phyloP scores from a whole-genome alignment of 805 yeast genomes.

The Cyberlindnera mycetangii region DNA sequence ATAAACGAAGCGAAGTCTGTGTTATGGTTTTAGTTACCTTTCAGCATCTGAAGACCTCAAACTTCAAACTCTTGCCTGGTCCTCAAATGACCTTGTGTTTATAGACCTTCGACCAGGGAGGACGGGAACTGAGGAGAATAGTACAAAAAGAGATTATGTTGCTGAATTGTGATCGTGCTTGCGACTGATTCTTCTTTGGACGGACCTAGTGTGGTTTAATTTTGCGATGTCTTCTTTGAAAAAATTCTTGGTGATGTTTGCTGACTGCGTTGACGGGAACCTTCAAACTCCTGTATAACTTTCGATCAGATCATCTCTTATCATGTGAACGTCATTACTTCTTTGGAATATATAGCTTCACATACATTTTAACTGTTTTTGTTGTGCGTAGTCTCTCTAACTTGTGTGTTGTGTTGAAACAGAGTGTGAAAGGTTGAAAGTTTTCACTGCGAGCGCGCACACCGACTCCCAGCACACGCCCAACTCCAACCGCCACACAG shows the following conservation, averaged over 20 bases:
- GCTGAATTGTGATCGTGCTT: background rate
- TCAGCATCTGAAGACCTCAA: background rate
- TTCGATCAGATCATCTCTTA: background rate
- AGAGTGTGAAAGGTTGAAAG: conserved; percentile 20
- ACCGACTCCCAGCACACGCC: conserved; percentile 1
- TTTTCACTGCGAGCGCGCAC: conserved; percentile 13
- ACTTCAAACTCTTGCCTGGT: background rate
- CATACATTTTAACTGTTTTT: conserved; percentile 29
- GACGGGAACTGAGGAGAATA: background rate
- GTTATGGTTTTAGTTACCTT: background rate
- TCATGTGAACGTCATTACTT: background rate
- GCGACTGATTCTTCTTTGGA: too few relatives aligned
- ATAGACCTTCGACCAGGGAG: background rate
- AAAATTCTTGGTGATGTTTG: background rate
- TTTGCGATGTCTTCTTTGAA: too few relatives aligned
- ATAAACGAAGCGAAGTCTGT: too few relatives aligned
- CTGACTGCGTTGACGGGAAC: too few relatives aligned
- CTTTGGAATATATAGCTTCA: conserved; percentile 4
- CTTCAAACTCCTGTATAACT: background rate
- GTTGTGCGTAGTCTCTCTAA: conserved; percentile 11
- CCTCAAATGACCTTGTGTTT: background rate
- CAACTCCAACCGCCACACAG: background rate
- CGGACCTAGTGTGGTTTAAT: too few relatives aligned
- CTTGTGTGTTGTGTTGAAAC: conserved; percentile 1
- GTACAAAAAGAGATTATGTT: background rate